Percentiles rank a stretch among this genome's conserved stretches.
These are phyloP conservation scores for Cercospora sesami DNA, from an alignment of 2,329 filamentous ascomycete genomes.

Conservation along the genomic window DNA sequence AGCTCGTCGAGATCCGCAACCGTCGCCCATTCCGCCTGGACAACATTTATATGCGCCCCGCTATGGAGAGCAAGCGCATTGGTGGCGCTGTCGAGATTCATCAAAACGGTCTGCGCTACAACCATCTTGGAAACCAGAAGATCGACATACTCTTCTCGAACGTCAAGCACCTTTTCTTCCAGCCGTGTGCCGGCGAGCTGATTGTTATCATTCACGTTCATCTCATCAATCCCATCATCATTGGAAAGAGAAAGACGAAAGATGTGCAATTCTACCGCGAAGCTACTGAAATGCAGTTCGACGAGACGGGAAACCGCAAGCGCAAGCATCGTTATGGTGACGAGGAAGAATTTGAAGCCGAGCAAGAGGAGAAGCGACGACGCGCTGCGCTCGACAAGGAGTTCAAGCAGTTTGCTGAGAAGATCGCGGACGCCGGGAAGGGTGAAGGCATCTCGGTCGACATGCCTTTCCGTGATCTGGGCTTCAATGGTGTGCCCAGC, in stretches of 20 bases:
- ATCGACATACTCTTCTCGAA: conserved; percentile 98
- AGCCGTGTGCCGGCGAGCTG: conserved; percentile 91
- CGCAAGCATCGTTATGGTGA: conserved; percentile 97
- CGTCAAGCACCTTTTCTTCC: conserved; percentile 98
- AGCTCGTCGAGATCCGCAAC: conserved; percentile 90
- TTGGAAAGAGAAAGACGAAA: conserved; percentile 98
- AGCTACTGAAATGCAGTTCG: conserved; percentile 97
- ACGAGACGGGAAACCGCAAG: conserved; percentile 97
- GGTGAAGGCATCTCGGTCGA: conserved; percentile 90
- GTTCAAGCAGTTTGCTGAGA: conserved; percentile 95
- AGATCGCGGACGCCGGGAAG: conserved; percentile 92
- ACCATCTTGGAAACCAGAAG: conserved; percentile 76
- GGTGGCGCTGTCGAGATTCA: conserved; percentile 96
- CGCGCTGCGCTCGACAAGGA: conserved; percentile 90
- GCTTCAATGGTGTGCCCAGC: conserved; percentile 94
- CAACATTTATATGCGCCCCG: conserved; percentile 92
- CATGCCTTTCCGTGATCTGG: conserved; percentile 93
- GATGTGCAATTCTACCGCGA: conserved; percentile 98
- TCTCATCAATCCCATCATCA: conserved; percentile 95
- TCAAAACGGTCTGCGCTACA: conserved; percentile 95
- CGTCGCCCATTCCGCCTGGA: conserved; percentile 87
- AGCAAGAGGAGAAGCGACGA: conserved; percentile 91
- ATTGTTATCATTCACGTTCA: conserved; percentile 98
- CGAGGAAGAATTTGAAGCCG: conserved; percentile 97
- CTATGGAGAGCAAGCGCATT: conserved; percentile 94